Evolutionary conservation across 371 early-diverging fungal genomes (phyloP), one percentile per base, ranked within the genome.

Genomic region (Mucor mucedo): DNA sequence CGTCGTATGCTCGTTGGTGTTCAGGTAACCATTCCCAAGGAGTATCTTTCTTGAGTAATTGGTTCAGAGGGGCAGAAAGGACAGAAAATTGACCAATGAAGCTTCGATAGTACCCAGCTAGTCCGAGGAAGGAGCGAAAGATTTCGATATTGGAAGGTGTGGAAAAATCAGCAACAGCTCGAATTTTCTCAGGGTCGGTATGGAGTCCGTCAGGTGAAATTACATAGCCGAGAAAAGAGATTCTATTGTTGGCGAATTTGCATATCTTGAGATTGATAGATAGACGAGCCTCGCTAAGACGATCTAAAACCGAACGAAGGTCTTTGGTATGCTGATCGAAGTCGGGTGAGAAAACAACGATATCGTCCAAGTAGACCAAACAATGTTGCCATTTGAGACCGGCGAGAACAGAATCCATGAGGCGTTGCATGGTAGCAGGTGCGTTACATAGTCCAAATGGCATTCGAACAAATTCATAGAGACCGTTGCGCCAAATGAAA

Each of bases 401-500:
- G n/a, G n/a, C n/a, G n/a, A n/a, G n/a, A n/a, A n/a, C n/a, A n/a
- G n/a, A n/a, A n/a, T n/a, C n/a, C n/a, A n/a, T n/a, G n/a, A n/a
- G n/a, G n/a, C n/a, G n/a, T n/a, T n/a, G n/a, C n/a, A n/a, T n/a
- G n/a, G n/a, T n/a, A n/a, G n/a, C n/a, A 29, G 35, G 14, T 11
- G n/a, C n/a, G n/a, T n/a, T n/a, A n/a, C n/a, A n/a, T n/a, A n/a
- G n/a, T n/a, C n/a, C n/a, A n/a, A n/a, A n/a, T n/a, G n/a, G n/a
- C n/a, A n/a, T n/a, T n/a, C n/a, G n/a, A n/a, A n/a, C n/a, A n/a
- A n/a, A n/a, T n/a, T n/a, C n/a, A n/a, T n/a, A n/a, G n/a, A n/a
- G n/a, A n/a, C n/a, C n/a, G n/a, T n/a, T n/a, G n/a, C 29, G 27
- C 5, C 55, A 54, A 16, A 70, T 47, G 54, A 82, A 79, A 0